Base-by-base conservation (phyloP, 306 rosid species). In the Argentina anserina region DNA sequence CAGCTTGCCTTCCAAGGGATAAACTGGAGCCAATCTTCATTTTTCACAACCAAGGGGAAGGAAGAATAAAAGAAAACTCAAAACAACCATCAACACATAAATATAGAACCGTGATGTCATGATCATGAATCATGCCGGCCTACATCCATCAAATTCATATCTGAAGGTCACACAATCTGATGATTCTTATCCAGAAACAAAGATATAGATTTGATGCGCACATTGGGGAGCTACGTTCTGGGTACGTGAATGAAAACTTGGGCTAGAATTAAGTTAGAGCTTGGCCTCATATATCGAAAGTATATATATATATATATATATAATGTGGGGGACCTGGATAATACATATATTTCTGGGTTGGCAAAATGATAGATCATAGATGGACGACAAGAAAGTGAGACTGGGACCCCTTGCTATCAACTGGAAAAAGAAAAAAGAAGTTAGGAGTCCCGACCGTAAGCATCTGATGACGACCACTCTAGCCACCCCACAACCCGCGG, bases 391-490 rank as follows among this genome's bases (percentile, higher is more conserved):
- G 76, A 74, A 52, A 75, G 75, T 74, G 79, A 46, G 36, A 7
- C 26, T 69, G 72, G 76, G 83, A 74, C 75, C 75, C 50, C 34
- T 4, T 61, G 9, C 49, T 10, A 29, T 41, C 61, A 63, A 17
- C 52, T 69, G 71, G 73, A 2, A 52, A 52, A 52, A 31, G 7
- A 31, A 10, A 63, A 73, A 31, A 10, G 53, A 73, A 74, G 76
- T 18, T 21, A 62, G 31, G 76, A 58, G 49, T 60, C 29, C 83
- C 83, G 69, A 80, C 83, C 80, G 52, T 23, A 69, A 75, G 83
- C 83, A 80, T 75, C 80, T 70, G 80, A 80, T 55, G 65, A 43
- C 56, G 83, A 75, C 76, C 64, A 64, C 41, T 70, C 73, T 34
- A 80, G 45, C 76, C 76, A 42, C 79, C 79, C 67, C 68, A 63